A percentile compares a stretch with the other conserved stretches of the same genome.
These are phyloP conservation scores for Termitomyces sp. DNA, from an alignment of 768 basidiomycete genomes.

Conservation along the genomic window DNA sequence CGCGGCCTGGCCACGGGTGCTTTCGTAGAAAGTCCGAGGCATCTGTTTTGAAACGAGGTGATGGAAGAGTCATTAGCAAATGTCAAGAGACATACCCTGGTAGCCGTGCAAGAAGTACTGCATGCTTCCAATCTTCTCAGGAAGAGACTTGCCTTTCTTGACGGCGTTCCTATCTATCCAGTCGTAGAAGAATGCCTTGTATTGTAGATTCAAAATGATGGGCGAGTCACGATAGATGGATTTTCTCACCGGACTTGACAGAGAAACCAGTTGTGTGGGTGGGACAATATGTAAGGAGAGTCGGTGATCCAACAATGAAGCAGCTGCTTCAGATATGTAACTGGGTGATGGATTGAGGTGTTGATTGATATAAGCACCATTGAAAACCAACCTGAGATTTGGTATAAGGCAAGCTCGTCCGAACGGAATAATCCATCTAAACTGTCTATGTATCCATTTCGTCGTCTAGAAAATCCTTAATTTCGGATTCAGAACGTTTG, in stretches of 20 bases:
- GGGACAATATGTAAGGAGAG: constrained; percentile 81
- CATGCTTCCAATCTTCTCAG: constrained; percentile 89
- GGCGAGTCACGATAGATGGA: background rate
- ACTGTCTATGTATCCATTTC: constrained; percentile 87
- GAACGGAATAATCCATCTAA: constrained; percentile 88
- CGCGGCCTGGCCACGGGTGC: constrained; percentile 85
- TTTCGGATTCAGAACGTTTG: background rate
- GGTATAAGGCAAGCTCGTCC: constrained; percentile 88
- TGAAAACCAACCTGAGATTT: constrained; percentile 74
- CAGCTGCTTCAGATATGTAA: constrained; percentile 88
- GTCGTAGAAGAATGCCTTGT: constrained; percentile 91
- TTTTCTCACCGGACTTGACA: constrained; percentile 65
- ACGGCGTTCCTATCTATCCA: constrained; percentile 81
- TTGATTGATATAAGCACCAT: too few relatives aligned
- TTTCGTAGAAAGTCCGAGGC: constrained; percentile 84
- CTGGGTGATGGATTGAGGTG: constrained; percentile 31
- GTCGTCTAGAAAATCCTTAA: constrained; percentile 52
- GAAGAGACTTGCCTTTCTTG: constrained; percentile 80
- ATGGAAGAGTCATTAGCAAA: background rate
- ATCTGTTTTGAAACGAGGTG: constrained; percentile 38
- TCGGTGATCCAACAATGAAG: constrained; percentile 75
- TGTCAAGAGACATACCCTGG: constrained; percentile 43
- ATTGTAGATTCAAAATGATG: background rate
- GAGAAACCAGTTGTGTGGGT: constrained; percentile 75
- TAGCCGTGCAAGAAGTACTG: constrained; percentile 86